phyloP scores from a whole-genome alignment of 2,329 filamentous ascomycete genomes.

The Fusarium sulawesiense region DNA sequence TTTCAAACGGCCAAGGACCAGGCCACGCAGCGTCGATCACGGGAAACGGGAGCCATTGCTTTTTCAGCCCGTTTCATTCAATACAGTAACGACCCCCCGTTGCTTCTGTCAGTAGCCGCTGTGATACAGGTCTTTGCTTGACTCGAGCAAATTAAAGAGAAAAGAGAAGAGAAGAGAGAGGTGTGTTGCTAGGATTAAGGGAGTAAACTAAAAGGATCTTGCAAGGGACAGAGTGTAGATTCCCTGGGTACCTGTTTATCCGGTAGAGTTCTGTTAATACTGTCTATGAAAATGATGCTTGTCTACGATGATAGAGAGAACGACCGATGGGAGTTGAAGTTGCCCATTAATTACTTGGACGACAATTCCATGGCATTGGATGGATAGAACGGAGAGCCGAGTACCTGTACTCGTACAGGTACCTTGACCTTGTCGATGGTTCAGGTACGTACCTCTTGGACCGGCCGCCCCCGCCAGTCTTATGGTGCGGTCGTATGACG shows the following conservation, averaged over 20 bases:
- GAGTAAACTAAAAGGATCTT: conserved; percentile 4
- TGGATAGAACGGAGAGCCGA: not conserved
- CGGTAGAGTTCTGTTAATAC: not conserved
- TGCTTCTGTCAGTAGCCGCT: conserved; percentile 11
- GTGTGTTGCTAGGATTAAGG: not conserved
- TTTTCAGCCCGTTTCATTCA: conserved; percentile 13
- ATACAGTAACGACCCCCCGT: conserved; percentile 1
- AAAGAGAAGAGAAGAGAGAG: not conserved
- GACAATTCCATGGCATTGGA: conserved; percentile 35
- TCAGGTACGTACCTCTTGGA: conserved; percentile 12
- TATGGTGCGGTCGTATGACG: conserved; percentile 46
- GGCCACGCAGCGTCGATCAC: conserved; percentile 27
- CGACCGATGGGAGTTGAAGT: conserved; percentile 37
- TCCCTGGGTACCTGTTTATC: not conserved
- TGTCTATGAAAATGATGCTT: conserved; percentile 15
- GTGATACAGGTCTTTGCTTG: not conserved
- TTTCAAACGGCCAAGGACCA: conserved; percentile 16
- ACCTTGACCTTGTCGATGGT: not conserved
- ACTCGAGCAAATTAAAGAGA: not conserved
- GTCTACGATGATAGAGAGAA: conserved; percentile 26
- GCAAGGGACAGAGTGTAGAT: not conserved
- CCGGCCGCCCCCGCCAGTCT: conserved; percentile 45
- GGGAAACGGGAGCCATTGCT: conserved; percentile 3
- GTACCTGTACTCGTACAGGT: conserved; percentile 20
- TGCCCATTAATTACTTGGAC: conserved; percentile 41